A percentile compares a stretch with the other conserved stretches of the same genome.
Conservation (phyloP, 257 asterid genomes). For the Nicotiana obtusifolia region DNA sequence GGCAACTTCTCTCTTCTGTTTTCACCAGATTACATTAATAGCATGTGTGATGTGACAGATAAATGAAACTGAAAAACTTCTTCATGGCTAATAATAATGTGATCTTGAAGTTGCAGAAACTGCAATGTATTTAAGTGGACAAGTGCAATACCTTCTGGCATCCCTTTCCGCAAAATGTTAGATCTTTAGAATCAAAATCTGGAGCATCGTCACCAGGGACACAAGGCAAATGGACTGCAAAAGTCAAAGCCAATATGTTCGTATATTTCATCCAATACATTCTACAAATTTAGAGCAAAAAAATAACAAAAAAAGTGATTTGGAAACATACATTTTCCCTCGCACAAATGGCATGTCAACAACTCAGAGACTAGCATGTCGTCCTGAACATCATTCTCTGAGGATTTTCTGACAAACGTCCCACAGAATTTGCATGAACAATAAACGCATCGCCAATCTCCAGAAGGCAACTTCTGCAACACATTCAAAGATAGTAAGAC, state of each 20-base stretch:
- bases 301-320: not conserved
- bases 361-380: conserved; percentile 32
- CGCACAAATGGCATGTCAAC: conserved; percentile 58
- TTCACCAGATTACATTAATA: not conserved
- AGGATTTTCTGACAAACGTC: conserved; percentile 38
- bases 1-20: conserved; percentile 3
- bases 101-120: not conserved
- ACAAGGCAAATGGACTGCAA: conserved; percentile 76
- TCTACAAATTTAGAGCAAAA: not conserved
- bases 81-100: not conserved
- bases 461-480: conserved; percentile 62
- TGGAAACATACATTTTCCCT: conserved; percentile 71
- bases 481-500: conserved; percentile 10
- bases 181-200: conserved; percentile 31
- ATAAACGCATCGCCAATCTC: conserved; percentile 82
- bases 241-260: conserved; percentile 12
- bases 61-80: not conserved
- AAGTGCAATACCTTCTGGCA: conserved; percentile 59
- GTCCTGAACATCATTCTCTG: conserved; percentile 26
- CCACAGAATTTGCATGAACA: conserved; percentile 97
- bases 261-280: not conserved
- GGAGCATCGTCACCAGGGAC: conserved; percentile 29
- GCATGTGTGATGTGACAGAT: not conserved
- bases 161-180: conserved; percentile 64
- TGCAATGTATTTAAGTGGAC: conserved; percentile 10